A percentile compares a stretch with the other conserved stretches of the same genome.
Evolutionary conservation across 108 stramenopile genomes (phyloP).

Genomic region (Cyclotella atomus): DNA sequence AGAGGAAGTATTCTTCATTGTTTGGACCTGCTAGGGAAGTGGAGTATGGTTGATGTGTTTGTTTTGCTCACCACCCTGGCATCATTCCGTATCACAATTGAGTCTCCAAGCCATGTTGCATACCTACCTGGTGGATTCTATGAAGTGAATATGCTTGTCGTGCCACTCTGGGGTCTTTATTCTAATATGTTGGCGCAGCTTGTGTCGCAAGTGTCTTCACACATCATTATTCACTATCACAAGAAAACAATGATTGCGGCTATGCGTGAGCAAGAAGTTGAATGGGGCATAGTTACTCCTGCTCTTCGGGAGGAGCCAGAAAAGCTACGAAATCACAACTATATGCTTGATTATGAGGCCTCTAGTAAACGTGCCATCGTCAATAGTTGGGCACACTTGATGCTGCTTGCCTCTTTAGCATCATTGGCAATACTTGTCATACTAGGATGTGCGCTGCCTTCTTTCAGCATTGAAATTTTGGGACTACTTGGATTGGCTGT

Average conservation of each 20-base stretch:
- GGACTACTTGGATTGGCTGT: conserved; percentile 74
- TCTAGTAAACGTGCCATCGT: conserved; percentile 30
- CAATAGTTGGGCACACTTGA: conserved; percentile 35
- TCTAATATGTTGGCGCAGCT: conserved; percentile 83
- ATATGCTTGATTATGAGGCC: conserved; percentile 39
- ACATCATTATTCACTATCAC: conserved; percentile 80
- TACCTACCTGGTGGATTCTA: conserved; percentile 73
- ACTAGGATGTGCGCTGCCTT: conserved; percentile 59
- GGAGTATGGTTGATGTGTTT: conserved; percentile 67
- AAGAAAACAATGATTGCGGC: conserved; percentile 47
- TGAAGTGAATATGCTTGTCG: conserved; percentile 66
- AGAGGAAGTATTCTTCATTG: conserved; percentile 68
- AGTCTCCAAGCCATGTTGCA: conserved; percentile 51
- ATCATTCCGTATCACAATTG: conserved; percentile 70
- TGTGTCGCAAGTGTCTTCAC: conserved; percentile 71
- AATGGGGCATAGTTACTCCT: conserved; percentile 20
- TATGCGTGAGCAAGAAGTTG: not conserved
- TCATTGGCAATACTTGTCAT: conserved; percentile 45
- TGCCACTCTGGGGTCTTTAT: conserved; percentile 82
- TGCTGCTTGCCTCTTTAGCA: conserved; percentile 22
- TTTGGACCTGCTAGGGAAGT: conserved; percentile 65
- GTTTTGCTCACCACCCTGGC: conserved; percentile 67
- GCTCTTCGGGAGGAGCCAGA: not conserved
- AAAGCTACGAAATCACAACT: conserved; percentile 22
- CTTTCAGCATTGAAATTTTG: conserved; percentile 65